Evolutionary conservation across 768 basidiomycete genomes (phyloP), one percentile per base, ranked within the genome.

Genomic region (Sporobolomyces phaffii): DNA sequence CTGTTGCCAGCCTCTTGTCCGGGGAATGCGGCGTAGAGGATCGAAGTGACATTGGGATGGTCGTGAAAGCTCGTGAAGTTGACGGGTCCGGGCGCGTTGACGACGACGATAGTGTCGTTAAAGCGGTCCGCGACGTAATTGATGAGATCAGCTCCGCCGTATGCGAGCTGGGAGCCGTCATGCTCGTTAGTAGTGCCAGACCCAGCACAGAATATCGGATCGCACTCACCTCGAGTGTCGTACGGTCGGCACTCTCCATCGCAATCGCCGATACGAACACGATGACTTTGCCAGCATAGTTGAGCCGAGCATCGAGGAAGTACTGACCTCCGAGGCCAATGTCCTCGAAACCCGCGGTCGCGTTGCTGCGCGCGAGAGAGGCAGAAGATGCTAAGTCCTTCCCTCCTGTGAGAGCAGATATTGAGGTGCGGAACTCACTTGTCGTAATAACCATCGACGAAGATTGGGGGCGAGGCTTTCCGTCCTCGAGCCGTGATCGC

Each of bases 1-100:
- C 82, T 84, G 63, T 83, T 82, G 17, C 84, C 84, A 24, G 81
- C 77, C 70, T 83, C 84, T 68, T 84, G 83, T 3, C 84, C 72
- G 33, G 68, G 33, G 62, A 51, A 70, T 58, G 65, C 65, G 24
- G 50, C 34, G 33, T 29, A 44, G 5, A 61, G 10, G 53, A 72
- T 22, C 26, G 59, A n/a, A 3, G 56, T 40, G 11, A 60, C 44
- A 41, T 63, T 66, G 26, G 73, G 77, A 62, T 74, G 75, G 52
- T 80, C 75, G 24, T 81, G 74, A 83, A 84, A 85, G 29, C 4
- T 83, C 81, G 85, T 83, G 24, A 53, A n/a, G 20, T 80, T 75
- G 24, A 84, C 81, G 2, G 83, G 81, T 24, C 82, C 76, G 2
- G 73, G 74, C 3, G 73, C 53, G 15, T 72, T 68, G 31, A 73